phyloP scores from a whole-genome alignment of 2,329 filamentous ascomycete genomes.

The Ophiostoma perfectum region DNA sequence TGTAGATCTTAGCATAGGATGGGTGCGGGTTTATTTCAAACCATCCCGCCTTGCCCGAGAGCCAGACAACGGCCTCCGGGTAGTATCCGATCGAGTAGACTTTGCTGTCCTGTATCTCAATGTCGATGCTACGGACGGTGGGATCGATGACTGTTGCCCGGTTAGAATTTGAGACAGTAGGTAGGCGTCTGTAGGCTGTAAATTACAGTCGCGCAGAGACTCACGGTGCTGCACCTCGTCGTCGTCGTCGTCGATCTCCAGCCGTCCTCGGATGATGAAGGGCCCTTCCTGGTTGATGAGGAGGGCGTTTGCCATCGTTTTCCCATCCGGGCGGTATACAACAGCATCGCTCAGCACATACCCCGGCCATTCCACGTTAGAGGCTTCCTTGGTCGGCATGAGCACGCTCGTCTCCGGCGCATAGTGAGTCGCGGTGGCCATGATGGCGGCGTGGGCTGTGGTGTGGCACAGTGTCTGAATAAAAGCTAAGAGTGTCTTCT shows the following conservation, averaged over 20 bases:
- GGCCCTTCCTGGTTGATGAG: conserved; percentile 55
- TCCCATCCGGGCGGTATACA: conserved; percentile 51
- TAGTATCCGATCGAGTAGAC: conserved; percentile 56
- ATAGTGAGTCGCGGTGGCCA: neutral
- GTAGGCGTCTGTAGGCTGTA: too few species aligned
- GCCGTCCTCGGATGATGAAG: conserved; percentile 54
- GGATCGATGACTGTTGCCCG: conserved; percentile 34
- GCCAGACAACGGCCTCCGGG: conserved; percentile 58
- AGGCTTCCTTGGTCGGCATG: conserved; percentile 31
- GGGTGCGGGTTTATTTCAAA: conserved; percentile 59
- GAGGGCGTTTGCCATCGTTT: conserved; percentile 55
- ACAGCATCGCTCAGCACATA: conserved; percentile 58
- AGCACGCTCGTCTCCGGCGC: conserved; percentile 30
- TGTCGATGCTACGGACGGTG: conserved; percentile 33
- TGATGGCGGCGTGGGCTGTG: neutral
- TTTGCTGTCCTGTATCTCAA: conserved; percentile 50
- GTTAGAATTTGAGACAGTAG: neutral
- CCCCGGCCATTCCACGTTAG: conserved; percentile 52
- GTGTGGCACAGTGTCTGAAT: neutral
- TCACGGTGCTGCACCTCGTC: conserved; percentile 35
- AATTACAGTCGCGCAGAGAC: conserved; percentile 25
- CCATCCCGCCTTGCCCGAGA: conserved; percentile 60
- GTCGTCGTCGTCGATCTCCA: conserved; percentile 47
- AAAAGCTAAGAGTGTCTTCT: too few species aligned
- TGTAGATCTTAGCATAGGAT: conserved; percentile 51